Percentiles rank a stretch among this genome's conserved stretches.
Evolutionary conservation across 2,329 filamentous ascomycete genomes (phyloP).

Genomic region (Teratosphaeriaceae sp.): DNA sequence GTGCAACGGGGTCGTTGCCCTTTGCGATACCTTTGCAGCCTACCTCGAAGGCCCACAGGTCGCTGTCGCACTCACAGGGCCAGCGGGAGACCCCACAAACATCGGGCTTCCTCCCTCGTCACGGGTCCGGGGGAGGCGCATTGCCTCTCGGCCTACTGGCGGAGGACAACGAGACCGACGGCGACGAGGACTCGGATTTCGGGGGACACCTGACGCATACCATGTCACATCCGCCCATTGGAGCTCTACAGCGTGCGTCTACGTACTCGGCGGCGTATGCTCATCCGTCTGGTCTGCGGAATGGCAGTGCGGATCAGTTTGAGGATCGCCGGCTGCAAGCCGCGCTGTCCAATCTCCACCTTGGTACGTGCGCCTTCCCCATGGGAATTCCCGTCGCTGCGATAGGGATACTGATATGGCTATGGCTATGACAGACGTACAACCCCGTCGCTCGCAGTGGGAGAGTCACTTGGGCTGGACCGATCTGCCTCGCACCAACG

Average conservation of each 20-base stretch:
- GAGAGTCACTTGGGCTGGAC: constrained; percentile 64
- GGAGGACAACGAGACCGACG: constrained; percentile 19
- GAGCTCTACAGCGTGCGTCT: constrained; percentile 24
- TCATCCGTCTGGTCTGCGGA: constrained; percentile 7
- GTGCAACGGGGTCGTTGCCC: constrained; percentile 55
- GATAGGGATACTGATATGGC: too few species aligned
- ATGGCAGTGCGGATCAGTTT: not conserved
- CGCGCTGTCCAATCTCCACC: constrained; percentile 21
- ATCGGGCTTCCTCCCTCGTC: constrained; percentile 5
- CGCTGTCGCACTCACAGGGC: constrained; percentile 80
- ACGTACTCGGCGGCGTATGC: constrained; percentile 23
- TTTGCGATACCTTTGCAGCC: constrained; percentile 85
- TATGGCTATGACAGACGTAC: constrained; percentile 18
- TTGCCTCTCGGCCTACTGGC: constrained; percentile 24
- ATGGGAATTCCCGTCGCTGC: constrained; percentile 31
- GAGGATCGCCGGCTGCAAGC: constrained; percentile 17
- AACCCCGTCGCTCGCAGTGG: constrained; percentile 47
- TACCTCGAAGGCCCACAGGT: constrained; percentile 86
- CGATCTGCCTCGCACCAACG: constrained; percentile 55
- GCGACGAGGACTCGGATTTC: constrained; percentile 21
- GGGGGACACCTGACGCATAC: constrained; percentile 25
- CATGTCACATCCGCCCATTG: constrained; percentile 26
- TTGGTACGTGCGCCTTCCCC: constrained; percentile 41
- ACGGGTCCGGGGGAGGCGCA: constrained; percentile 13
- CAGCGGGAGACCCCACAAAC: constrained; percentile 20